phyloP scores from a whole-genome alignment of 2,329 filamentous ascomycete species.

The Colletotrichum falcatum region DNA sequence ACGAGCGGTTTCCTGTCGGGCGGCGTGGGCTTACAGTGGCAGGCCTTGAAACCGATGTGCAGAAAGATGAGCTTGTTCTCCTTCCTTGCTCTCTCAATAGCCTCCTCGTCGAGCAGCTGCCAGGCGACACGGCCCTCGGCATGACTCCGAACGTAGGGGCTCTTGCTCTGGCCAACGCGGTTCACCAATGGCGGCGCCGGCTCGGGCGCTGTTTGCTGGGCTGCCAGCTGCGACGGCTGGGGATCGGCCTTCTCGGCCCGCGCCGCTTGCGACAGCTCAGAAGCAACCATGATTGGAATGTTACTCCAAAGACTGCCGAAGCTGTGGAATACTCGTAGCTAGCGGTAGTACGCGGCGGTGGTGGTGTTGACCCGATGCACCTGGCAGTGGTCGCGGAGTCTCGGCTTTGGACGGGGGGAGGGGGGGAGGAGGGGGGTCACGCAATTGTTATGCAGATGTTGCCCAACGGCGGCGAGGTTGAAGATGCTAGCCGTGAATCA shows the following conservation, averaged over 20 bases:
- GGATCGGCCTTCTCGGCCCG: conserved; percentile 31
- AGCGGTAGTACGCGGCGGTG: not conserved
- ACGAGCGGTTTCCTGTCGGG: not conserved
- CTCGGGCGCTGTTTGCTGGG: conserved; percentile 40
- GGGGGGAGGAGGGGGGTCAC: not conserved
- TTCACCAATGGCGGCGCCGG: conserved; percentile 49
- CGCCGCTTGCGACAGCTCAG: conserved; percentile 48
- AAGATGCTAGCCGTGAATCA: conserved; percentile 5
- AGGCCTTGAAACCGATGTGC: conserved; percentile 94
- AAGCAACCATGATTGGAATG: conserved; percentile 50
- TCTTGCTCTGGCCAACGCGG: conserved; percentile 54
- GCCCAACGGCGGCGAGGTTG: conserved; percentile 2
- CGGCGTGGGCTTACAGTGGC: conserved; percentile 78
- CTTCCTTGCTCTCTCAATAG: conserved; percentile 79
- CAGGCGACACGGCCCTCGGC: conserved; percentile 87
- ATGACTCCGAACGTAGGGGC: conserved; percentile 76
- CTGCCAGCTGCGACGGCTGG: conserved; percentile 49
- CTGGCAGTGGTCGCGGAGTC: not conserved
- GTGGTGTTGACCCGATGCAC: not conserved
- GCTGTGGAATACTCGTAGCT: not conserved
- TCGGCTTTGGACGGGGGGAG: not conserved
- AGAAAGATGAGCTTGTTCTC: conserved; percentile 93
- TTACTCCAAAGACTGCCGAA: not conserved
- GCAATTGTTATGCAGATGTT: conserved; percentile 7
- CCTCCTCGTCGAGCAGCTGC: conserved; percentile 87